Evolutionary conservation across 176 grass and related monocot species (phyloP), one percentile per base, ranked within the genome.

Genomic region (Thalia dealbata): DNA sequence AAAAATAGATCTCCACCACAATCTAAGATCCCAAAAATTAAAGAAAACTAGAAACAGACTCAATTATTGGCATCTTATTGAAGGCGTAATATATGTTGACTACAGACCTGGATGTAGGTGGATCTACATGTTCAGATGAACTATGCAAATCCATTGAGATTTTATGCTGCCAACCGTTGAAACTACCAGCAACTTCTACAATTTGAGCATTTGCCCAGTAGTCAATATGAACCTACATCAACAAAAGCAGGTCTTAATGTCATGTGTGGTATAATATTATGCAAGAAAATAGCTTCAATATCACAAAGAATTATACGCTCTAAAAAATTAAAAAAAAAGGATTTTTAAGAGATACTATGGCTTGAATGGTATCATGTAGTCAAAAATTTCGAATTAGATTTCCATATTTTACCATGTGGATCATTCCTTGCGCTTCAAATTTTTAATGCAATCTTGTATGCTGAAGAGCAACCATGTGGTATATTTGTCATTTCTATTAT

Each of bases 141-240:
- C 70, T 61, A 74, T 86, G 22, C n/a, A 28, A 38, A 67, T 86
- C 67, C 84, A 86, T 81, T 42, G 52, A 61, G 41, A 86, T 48
- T 11, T 22, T 70, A 61, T 86, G 60, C 55, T 81, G 79, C 84
- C 84, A 86, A 22, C 84, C 84, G 62, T 86, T 86, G 61, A 86
- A 86, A 52, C 79, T 86, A 78, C 84, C 84, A 52, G 84, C 75
- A 74, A 86, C 59, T 74, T 86, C 84, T 30, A 86, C 68, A 70
- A 81, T 59, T 74, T 81, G 65, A 74, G 61, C 84, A 69, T 81
- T 67, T 69, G 61, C 61, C 61, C 45, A 71, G 26, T 74, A 86
- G 10, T 81, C 61, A 62, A 86, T 86, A 4, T 11, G 18, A 28
- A 86, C 79, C 84, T 86, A 59, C 74, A 70, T 52, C 32, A 86